Evolutionary conservation across 176 grass and related monocot genomes (phyloP).

Genomic region (Melocanna baccifera): DNA sequence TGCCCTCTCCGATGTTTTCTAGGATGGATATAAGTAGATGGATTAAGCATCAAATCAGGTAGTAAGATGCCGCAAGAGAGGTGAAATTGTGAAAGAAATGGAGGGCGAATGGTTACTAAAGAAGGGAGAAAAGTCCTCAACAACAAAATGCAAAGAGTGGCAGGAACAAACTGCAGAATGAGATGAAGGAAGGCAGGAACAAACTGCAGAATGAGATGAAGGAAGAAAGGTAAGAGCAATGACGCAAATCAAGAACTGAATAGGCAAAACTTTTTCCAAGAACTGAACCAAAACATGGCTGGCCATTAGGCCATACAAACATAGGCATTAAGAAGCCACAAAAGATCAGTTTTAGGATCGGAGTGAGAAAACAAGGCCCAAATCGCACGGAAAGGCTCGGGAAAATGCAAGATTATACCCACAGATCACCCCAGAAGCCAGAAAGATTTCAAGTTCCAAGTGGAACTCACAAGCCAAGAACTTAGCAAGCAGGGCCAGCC

Average conservation of each 20-base stretch:
- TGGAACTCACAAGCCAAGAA: not conserved
- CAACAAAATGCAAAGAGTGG: not conserved
- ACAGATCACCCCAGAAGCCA: not conserved
- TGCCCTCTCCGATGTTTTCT: not conserved
- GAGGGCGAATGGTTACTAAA: not conserved
- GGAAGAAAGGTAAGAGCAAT: not conserved
- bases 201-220: not conserved
- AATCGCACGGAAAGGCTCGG: not conserved
- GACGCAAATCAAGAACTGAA: not conserved
- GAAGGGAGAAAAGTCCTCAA: not conserved
- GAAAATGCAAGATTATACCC: conserved; percentile 1
- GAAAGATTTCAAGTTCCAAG: not conserved
- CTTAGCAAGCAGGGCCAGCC: not conserved
- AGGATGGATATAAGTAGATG: not conserved
- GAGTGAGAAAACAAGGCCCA: not conserved
- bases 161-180: not conserved
- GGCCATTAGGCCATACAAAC: not conserved
- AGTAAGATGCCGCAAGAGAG: not conserved
- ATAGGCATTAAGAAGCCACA: not conserved
- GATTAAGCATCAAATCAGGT: not conserved
- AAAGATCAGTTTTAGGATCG: not conserved
- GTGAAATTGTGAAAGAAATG: not conserved
- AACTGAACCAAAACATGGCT: not conserved
- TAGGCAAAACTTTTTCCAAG: not conserved
- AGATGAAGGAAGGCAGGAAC: not conserved